Base-by-base conservation (phyloP, 805 yeast species). In the Sugiyamaella smithiae region DNA sequence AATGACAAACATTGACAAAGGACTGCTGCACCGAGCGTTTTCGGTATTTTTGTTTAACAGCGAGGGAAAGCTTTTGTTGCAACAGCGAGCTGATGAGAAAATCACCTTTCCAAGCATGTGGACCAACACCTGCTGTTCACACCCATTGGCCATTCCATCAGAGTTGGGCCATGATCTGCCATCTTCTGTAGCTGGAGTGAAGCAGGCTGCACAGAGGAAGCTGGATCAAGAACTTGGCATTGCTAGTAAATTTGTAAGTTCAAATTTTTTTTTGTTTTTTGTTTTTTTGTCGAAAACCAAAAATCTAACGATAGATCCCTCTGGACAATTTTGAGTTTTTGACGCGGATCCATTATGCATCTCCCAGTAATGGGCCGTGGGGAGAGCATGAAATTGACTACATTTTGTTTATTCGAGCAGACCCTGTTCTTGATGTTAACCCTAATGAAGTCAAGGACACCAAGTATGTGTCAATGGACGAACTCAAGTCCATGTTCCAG, bases 51-150 rank as follows among this genome's bases (percentile, higher is more conserved):
- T 91, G 47, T 93, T 93, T 73, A 84, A 89, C 66, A 78, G 78
- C 19, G 79, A 86, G 40, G 81, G 82, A 51, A 76, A 85, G 67
- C 75, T 93, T 53, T 74, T 93, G 50, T 74, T 93, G 57, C 99
- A 93, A 71, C 97, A 91, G 71, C 81, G 99, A 59, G 98, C 99
- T 0, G 81, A 82, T 43, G 98, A 93, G 66, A 93, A 93, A 67
- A 93, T 93, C 70, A 93, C 99, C 1, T 93, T 93, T 68, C 95
- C 98, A 0, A 81, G 81, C 50, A 82, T 90, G 84, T 93, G 99
- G 99, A 93, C 99, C 22, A 93, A 93, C 67, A 93, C 99, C 1
- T 93, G 99, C 70, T 93, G 99, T 67, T 90, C 98, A 1, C 99
- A 93, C 66, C 99, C 99, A 7, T 74, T 93, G 46, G 88, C 96